Percentiles rank a stretch among this genome's conserved stretches.
phyloP scores from a whole-genome alignment of 257 asterid species.

The Lantana camara region DNA sequence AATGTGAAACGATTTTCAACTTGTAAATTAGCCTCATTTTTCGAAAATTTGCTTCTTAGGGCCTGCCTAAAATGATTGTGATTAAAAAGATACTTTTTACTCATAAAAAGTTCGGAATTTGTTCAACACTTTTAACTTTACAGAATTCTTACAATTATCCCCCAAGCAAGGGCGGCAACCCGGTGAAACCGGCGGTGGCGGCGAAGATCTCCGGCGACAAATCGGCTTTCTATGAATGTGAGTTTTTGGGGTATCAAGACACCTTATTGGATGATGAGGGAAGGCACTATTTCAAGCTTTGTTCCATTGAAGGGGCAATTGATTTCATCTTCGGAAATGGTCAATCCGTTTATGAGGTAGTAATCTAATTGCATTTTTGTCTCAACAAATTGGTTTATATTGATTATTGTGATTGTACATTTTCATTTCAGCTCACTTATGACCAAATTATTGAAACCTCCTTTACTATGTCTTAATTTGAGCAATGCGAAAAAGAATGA shows the following conservation, averaged over 20 bases:
- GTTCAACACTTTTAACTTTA: background rate
- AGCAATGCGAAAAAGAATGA: background rate
- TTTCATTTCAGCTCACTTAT: too few relatives aligned
- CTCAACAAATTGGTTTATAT: too few relatives aligned
- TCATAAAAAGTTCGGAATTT: too few relatives aligned
- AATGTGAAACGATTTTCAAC: too few relatives aligned
- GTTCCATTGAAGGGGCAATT: slow-evolving; percentile 51
- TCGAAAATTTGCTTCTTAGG: too few relatives aligned
- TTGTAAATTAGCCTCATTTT: too few relatives aligned
- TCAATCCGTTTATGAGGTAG: slow-evolving; percentile 60
- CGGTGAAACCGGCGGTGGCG: slow-evolving; percentile 41
- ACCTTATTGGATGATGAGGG: slow-evolving; percentile 54
- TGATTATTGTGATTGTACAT: background rate
- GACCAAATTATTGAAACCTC: background rate
- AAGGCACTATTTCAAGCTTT: slow-evolving; percentile 48
- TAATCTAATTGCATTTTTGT: background rate
- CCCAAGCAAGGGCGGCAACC: slow-evolving; percentile 10
- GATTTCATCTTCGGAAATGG: slow-evolving; percentile 63
- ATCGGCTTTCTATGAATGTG: slow-evolving; percentile 42
- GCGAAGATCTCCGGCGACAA: slow-evolving; percentile 51
- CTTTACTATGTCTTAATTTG: background rate
- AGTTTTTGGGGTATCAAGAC: slow-evolving; percentile 53
- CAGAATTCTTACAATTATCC: slow-evolving; percentile 59
- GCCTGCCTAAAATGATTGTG: too few relatives aligned
- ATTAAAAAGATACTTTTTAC: too few relatives aligned